These are phyloP conservation scores for Mortierella alpina DNA, from an alignment of 192 early-diverging fungal genomes.

Conservation along the genomic window DNA sequence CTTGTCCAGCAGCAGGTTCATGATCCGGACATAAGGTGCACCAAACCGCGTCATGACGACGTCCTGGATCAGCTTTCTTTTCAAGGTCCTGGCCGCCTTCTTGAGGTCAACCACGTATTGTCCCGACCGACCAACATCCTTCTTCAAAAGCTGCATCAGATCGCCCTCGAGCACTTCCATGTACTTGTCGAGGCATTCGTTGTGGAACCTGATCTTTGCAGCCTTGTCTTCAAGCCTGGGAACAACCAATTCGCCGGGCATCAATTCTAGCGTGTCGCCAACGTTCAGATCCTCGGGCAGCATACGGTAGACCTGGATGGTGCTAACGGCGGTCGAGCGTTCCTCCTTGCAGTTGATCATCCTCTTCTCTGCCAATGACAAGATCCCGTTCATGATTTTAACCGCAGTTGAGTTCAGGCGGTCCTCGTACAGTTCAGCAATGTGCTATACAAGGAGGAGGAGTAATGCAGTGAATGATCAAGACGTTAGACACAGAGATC, in stretches of 20 bases:
- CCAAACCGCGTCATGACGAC: constrained; percentile 73
- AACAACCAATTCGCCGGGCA: constrained; percentile 22
- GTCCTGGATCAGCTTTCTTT: constrained; percentile 63
- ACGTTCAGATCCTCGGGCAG: constrained; percentile 34
- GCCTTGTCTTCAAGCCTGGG: constrained; percentile 20
- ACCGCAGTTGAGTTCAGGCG: constrained; percentile 75
- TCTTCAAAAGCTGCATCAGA: constrained; percentile 64
- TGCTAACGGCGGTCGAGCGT: constrained; percentile 21
- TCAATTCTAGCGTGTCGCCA: constrained; percentile 37
- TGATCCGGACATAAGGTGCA: constrained; percentile 66
- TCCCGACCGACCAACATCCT: constrained; percentile 68
- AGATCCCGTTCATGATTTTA: constrained; percentile 65
- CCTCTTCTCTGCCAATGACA: constrained; percentile 67
- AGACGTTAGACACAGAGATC: neutral
- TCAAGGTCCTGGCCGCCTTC: constrained; percentile 63
- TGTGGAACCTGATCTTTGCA: neutral
- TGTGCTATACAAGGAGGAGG: constrained; percentile 40
- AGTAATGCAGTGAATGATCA: neutral
- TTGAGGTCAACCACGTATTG: constrained; percentile 71
- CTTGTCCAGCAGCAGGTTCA: constrained; percentile 75
- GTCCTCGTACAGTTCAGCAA: constrained; percentile 67
- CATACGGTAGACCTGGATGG: constrained; percentile 13
- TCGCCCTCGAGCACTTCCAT: constrained; percentile 68
- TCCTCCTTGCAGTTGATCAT: constrained; percentile 66
- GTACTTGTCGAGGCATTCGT: constrained; percentile 65